Conservation (phyloP, 768 basidiomycete species). For the Collybia nuda region DNA sequence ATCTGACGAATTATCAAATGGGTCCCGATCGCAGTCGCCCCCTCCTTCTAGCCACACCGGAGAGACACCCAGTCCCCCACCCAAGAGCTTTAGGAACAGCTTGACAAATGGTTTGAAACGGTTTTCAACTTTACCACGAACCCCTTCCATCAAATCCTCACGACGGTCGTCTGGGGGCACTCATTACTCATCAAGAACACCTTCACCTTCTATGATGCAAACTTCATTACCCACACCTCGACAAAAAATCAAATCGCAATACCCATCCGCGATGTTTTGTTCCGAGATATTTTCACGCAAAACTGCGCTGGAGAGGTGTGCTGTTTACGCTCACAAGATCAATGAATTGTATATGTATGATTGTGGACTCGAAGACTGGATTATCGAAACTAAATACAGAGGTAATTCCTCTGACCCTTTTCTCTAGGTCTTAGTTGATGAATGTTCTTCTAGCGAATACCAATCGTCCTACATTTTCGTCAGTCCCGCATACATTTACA, state of each 20-base stretch:
- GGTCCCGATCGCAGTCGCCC: conserved; percentile 10
- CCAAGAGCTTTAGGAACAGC: conserved; percentile 49
- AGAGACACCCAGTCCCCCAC: conserved; percentile 44
- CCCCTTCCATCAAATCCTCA: conserved; percentile 47
- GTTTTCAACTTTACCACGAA: conserved; percentile 62
- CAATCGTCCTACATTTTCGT: conserved; percentile 28
- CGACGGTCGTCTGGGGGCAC: conserved; percentile 32
- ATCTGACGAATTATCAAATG: conserved; percentile 13
- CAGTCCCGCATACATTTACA: conserved; percentile 41
- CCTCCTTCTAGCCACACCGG: conserved; percentile 17
- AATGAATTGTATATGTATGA: conserved; percentile 77
- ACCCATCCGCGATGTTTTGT: conserved; percentile 72
- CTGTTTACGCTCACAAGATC: conserved; percentile 78
- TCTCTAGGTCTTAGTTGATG: conserved; percentile 1
- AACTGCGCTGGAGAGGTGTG: conserved; percentile 65
- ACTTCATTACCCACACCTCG: conserved; percentile 16
- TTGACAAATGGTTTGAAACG: conserved; percentile 45
- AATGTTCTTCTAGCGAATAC: conserved; percentile 21
- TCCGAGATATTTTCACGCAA: conserved; percentile 58
- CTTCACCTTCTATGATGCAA: conserved; percentile 26
- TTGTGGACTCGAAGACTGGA: conserved; percentile 79
- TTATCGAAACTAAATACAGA: conserved; percentile 52
- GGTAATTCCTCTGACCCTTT: conserved; percentile 37
- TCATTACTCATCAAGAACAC: conserved; percentile 34
- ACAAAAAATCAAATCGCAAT: conserved; percentile 29